Conservation (phyloP, 129 eudicot species). For the Cynara cardunculus region DNA sequence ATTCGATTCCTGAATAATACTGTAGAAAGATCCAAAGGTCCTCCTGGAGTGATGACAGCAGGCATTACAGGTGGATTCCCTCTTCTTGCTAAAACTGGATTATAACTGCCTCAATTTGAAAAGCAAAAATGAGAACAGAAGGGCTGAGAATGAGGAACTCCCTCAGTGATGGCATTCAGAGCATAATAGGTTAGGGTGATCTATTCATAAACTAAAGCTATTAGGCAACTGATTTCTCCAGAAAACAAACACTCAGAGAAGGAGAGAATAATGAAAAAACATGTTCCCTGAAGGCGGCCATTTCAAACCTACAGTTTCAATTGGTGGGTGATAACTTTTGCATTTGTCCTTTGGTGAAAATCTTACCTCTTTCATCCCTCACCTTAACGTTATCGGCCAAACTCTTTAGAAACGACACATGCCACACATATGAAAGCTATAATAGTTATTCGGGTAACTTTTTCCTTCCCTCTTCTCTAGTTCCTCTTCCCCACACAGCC, state of each 20-base stretch:
- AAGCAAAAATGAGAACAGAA: background rate
- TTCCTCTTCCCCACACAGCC: background rate
- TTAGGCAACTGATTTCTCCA: background rate
- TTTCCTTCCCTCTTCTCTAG: background rate
- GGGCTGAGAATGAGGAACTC: slow-evolving; percentile 1
- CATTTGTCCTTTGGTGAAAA: background rate
- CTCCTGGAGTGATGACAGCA: slow-evolving; percentile 89
- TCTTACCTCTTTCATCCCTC: too few relatives aligned
- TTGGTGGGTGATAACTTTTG: background rate
- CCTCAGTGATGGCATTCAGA: background rate
- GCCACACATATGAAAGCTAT: background rate
- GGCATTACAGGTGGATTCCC: slow-evolving; percentile 88
- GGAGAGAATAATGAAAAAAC: background rate
- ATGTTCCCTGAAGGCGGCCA: background rate
- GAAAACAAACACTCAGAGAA: background rate
- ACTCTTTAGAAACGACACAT: too few relatives aligned
- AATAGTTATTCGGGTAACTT: background rate
- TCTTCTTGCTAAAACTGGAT: slow-evolving; percentile 61
- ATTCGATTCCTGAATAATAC: slow-evolving; percentile 87
- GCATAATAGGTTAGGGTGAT: background rate
- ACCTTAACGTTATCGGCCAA: too few relatives aligned
- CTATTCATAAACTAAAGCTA: background rate
- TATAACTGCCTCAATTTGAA: slow-evolving; percentile 44
- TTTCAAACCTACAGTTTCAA: background rate
- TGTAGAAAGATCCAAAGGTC: slow-evolving; percentile 86